Conservation (phyloP, 1,284 basidiomycete genomes). For the Ganoderma lucidum region DNA sequence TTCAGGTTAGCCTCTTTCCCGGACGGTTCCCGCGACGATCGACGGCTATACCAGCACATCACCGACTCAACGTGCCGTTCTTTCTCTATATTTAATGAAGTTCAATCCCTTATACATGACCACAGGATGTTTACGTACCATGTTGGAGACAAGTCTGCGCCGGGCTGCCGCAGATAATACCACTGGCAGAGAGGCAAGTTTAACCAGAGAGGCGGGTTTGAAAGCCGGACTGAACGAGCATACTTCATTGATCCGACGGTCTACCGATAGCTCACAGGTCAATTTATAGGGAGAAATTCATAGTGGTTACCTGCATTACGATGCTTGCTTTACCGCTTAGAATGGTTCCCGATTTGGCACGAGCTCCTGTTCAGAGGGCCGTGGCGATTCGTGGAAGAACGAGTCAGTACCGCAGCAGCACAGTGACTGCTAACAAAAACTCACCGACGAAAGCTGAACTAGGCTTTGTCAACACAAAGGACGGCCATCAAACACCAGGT, state of each 20-base stretch:
- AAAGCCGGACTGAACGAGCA: not conserved
- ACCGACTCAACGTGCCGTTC: not conserved
- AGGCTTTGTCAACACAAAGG: not conserved
- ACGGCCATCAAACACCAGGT: not conserved
- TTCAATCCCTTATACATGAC: too few species aligned
- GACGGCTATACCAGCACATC: not conserved
- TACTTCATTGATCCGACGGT: not conserved
- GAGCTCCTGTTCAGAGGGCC: not conserved
- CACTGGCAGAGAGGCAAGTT: too few species aligned
- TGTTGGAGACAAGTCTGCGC: too few species aligned
- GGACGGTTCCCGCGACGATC: not conserved
- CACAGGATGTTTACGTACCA: not conserved
- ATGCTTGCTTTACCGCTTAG: too few species aligned
- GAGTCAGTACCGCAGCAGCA: not conserved
- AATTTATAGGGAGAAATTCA: too few species aligned
- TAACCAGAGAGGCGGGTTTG: too few species aligned
- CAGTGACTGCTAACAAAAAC: not conserved
- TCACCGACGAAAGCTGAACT: not conserved
- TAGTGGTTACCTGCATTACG: too few species aligned
- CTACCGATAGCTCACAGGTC: too few species aligned
- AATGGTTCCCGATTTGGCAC: not conserved
- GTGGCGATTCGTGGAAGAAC: not conserved
- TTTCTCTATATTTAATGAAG: not conserved
- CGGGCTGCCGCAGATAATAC: not conserved
- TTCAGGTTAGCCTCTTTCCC: not conserved